Evolutionary conservation across 2,329 filamentous ascomycete genomes (phyloP), one percentile per base, ranked within the genome.

Genomic region (Ascochyta viciae-villosae): DNA sequence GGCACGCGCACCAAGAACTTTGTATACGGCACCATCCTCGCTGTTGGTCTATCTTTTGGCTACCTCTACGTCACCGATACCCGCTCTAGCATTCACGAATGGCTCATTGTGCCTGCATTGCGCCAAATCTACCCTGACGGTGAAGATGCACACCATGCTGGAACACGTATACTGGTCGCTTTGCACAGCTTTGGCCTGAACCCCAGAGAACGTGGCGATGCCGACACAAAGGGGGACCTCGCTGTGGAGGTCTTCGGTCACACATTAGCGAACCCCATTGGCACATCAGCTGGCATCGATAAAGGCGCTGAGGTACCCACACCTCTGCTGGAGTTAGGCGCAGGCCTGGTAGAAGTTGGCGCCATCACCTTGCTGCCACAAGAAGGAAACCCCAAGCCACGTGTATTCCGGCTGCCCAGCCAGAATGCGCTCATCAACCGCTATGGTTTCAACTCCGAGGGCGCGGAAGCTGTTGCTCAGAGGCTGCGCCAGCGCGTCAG

Each of bases 241-340:
- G 76, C 78, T 43, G 82, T 86, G 8, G 81, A 86, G 47, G 88
- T 98, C 19, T 97, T 96, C 73, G 92, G 90, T 33, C 85, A 89
- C 59, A 83, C 80, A 4, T 78, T 99, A 42, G 82, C 85, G 67
- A 98, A 97, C 77, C 95, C 95, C 1, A 87, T 99, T 67, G 95
- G 90, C 53, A 96, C 96, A 61, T 96, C 92, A n/a, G 95, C 92
- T 5, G 95, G 95, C 9, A 87, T 99, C 39, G 95, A 98, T 80
- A 98, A 99, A 81, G 86, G 96, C 71, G 95, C 89, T 50, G 91
- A 96, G 60, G 88, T 98, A 50, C 90, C 93, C 1, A 90, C 94
- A 67, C 85, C 88, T 13, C 82, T 99, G 33, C 90, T 98, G 72
- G 91, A 88, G 7, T 80, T 97, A 3, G 95, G 95, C 29, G 88